Conservation (phyloP, 352 stramenopile species). For the Phytophthora citricola region DNA sequence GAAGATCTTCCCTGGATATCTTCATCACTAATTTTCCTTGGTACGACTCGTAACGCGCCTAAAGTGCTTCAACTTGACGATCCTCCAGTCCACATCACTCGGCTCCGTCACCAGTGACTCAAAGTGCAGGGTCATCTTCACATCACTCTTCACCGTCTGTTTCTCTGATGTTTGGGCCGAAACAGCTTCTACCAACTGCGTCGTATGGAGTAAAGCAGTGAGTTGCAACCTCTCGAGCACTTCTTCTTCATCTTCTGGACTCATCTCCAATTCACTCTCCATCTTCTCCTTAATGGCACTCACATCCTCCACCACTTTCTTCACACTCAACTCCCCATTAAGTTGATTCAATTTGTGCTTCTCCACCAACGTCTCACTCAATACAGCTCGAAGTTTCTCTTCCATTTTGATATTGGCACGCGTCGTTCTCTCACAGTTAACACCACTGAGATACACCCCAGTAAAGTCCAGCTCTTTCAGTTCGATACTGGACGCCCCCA, state of each 20-base stretch:
- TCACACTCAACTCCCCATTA: neutral
- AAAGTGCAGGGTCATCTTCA: conserved; percentile 27
- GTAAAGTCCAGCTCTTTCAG: conserved; percentile 47
- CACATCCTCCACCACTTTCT: conserved; percentile 4
- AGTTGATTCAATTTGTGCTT: conserved; percentile 5
- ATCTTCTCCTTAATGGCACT: conserved; percentile 10
- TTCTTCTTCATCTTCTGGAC: conserved; percentile 15
- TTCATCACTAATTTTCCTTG: conserved; percentile 2
- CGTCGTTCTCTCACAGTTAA: conserved; percentile 33
- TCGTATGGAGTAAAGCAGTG: conserved; percentile 35
- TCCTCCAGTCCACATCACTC: conserved; percentile 44
- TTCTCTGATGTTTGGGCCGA: conserved; percentile 1
- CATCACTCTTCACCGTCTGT: conserved; percentile 14
- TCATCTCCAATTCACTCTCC: neutral
- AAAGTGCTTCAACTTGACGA: conserved; percentile 22
- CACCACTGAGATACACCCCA: conserved; percentile 32
- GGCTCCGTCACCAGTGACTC: conserved; percentile 41
- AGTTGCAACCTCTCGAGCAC: conserved; percentile 40
- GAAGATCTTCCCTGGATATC: too few relatives aligned
- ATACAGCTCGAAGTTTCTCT: conserved; percentile 16
- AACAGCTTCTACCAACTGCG: conserved; percentile 37
- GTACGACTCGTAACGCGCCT: conserved; percentile 14
- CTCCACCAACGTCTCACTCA: conserved; percentile 4
- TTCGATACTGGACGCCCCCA: conserved; percentile 22
- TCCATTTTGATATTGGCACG: conserved; percentile 33